These are phyloP conservation scores for Piper longum DNA, from an alignment of 164 flowering plant species.

Conservation along the genomic window DNA sequence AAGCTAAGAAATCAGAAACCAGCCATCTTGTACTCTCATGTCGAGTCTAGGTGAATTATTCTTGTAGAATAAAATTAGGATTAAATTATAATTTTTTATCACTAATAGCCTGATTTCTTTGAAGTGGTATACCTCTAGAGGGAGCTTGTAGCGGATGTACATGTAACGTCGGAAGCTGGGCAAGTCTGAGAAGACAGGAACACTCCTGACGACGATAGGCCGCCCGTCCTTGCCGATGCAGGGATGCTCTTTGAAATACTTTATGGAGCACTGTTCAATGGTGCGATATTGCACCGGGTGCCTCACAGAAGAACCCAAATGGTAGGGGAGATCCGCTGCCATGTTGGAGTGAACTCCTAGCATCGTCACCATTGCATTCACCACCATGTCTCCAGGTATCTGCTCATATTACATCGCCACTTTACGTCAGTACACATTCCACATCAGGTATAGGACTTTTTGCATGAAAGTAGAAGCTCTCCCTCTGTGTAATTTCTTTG, in stretches of 20 bases:
- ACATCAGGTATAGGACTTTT: not conserved
- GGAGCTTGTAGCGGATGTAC: constrained; percentile 27
- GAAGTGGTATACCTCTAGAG: constrained; percentile 27
- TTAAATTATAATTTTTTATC: no score
- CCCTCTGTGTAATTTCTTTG: no score
- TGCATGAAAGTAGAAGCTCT: not conserved
- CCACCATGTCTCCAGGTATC: constrained; percentile 92
- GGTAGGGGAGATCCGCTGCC: constrained; percentile 26
- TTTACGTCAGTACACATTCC: not conserved
- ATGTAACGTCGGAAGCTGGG: constrained; percentile 40
- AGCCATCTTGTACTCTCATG: no score
- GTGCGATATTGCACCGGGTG: constrained; percentile 18
- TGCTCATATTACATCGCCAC: constrained; percentile 9
- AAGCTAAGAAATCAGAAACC: no score
- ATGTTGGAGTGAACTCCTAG: constrained; percentile 37
- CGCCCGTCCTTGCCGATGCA: constrained; percentile 35
- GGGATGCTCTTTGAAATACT: constrained; percentile 34
- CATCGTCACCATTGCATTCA: constrained; percentile 49
- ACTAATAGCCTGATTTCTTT: no score
- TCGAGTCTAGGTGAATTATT: no score
- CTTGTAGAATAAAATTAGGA: no score
- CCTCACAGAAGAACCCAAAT: constrained; percentile 41
- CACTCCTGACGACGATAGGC: constrained; percentile 25
- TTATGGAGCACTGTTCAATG: constrained; percentile 12
- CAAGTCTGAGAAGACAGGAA: constrained; percentile 14